phyloP scores from a whole-genome alignment of 75 land plant genomes.

The Isoetes taiwanensis region DNA sequence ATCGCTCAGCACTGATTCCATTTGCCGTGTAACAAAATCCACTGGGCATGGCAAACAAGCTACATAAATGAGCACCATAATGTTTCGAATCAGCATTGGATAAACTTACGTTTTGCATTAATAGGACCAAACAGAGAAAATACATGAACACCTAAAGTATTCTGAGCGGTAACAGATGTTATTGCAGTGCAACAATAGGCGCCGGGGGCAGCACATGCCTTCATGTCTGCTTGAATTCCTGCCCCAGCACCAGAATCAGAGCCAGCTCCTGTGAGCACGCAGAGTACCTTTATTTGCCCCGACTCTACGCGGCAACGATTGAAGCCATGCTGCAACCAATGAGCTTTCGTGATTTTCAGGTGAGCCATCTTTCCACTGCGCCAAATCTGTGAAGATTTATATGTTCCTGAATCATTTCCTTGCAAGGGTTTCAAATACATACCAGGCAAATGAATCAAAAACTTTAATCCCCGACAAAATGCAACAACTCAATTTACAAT shows the following conservation, averaged over 20 bases:
- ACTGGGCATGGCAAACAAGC: constrained; percentile 19
- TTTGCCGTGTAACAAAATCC: constrained; percentile 55
- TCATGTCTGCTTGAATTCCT: constrained; percentile 92
- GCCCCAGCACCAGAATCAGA: constrained; percentile 96
- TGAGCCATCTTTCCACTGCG: no score
- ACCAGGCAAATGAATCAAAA: no score
- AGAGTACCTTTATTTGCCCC: constrained; percentile 31
- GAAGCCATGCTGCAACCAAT: no score
- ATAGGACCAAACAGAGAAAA: not conserved
- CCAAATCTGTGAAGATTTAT: no score
- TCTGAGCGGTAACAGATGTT: constrained; percentile 92
- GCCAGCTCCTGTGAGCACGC: constrained; percentile 87
- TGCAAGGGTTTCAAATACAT: no score
- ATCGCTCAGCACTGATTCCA: constrained; percentile 75
- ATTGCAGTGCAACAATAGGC: constrained; percentile 83
- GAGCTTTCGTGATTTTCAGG: no score
- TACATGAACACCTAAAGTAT: constrained; percentile 92
- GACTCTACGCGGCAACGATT: no score
- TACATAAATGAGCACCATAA: not conserved
- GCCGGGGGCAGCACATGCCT: constrained; percentile 73
- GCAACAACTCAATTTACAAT: no score
- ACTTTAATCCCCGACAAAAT: no score
- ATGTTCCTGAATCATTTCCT: no score
- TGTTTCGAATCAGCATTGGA: not conserved
- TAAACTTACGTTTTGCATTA: not conserved